Evolutionary conservation across 805 yeast species (phyloP).

Genomic region (Brettanomyces nanus): DNA sequence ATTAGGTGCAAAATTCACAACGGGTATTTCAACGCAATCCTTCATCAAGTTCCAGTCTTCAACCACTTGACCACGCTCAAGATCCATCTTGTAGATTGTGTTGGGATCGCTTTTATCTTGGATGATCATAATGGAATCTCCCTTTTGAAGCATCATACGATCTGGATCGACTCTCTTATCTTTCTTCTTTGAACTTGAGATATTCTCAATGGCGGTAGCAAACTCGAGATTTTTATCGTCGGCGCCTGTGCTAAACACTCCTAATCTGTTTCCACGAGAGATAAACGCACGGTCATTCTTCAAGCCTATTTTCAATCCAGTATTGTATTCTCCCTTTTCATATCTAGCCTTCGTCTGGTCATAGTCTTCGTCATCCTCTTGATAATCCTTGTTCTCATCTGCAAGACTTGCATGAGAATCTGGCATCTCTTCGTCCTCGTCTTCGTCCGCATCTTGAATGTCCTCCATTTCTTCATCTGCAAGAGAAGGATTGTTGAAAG

Average conservation of each 20-base stretch:
- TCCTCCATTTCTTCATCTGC: conserved; percentile 28
- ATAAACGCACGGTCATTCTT: conserved; percentile 70
- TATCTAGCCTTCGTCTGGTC: conserved; percentile 17
- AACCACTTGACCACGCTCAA: conserved; percentile 71
- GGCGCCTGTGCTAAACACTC: conserved; percentile 58
- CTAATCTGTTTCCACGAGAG: conserved; percentile 69
- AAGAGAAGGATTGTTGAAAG: conserved; percentile 36
- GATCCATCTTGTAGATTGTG: conserved; percentile 64
- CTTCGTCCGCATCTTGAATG: conserved; percentile 27
- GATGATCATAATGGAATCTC: conserved; percentile 61
- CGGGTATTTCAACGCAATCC: conserved; percentile 27
- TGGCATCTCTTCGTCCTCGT: conserved; percentile 15
- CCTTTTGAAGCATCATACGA: conserved; percentile 68
- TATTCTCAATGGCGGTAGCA: conserved; percentile 57
- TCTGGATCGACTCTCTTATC: conserved; percentile 38
- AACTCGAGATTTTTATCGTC: conserved; percentile 47
- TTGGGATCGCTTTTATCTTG: conserved; percentile 41
- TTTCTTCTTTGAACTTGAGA: conserved; percentile 44
- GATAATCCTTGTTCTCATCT: conserved; percentile 15
- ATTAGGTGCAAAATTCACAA: conserved; percentile 60
- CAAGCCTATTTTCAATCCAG: conserved; percentile 62
- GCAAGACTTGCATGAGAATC: neutral
- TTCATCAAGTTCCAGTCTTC: conserved; percentile 69
- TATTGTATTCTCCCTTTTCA: conserved; percentile 28
- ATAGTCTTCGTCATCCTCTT: conserved; percentile 31